These are phyloP conservation scores for Boletellus ananas DNA, from an alignment of 768 basidiomycete species.

Conservation along the genomic window DNA sequence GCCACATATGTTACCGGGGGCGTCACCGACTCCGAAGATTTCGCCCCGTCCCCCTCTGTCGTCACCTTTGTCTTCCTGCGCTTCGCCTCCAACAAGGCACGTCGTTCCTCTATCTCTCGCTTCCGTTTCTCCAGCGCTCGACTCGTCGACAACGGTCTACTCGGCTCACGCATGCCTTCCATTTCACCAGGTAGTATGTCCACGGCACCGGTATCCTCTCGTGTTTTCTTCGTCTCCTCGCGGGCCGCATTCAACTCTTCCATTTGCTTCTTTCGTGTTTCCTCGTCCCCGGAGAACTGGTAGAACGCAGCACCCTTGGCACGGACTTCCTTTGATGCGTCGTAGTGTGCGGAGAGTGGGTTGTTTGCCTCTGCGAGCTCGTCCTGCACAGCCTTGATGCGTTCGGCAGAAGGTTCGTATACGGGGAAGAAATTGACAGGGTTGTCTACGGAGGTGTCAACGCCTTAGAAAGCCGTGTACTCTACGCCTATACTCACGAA, in stretches of 20 bases:
- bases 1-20: slow-evolving; percentile 17
- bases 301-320: slow-evolving; percentile 90
- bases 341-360: slow-evolving; percentile 75
- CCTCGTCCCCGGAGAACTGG: slow-evolving; percentile 85
- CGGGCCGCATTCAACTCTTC: slow-evolving; percentile 67
- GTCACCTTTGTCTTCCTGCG: slow-evolving; percentile 47
- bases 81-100: slow-evolving; percentile 59
- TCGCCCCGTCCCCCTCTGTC: slow-evolving; percentile 3
- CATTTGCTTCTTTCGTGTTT: slow-evolving; percentile 74
- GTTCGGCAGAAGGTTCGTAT: slow-evolving; percentile 81
- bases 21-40: neutral
- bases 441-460: slow-evolving; percentile 49
- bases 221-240: slow-evolving; percentile 64
- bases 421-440: slow-evolving; percentile 84
- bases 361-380: slow-evolving; percentile 64
- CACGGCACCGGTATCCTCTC: slow-evolving; percentile 57
- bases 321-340: slow-evolving; percentile 77
- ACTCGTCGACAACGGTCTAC: slow-evolving; percentile 36
- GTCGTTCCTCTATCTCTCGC: slow-evolving; percentile 66
- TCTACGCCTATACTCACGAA: slow-evolving; percentile 38
- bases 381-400: slow-evolving; percentile 69
- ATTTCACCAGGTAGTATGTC: slow-evolving; percentile 66
- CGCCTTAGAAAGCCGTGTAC: neutral
- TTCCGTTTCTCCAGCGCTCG: slow-evolving; percentile 65
- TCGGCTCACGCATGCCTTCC: slow-evolving; percentile 63